Evolutionary conservation across 371 early-diverging fungal genomes (phyloP).

Genomic region (Blyttiomyces sp.): DNA sequence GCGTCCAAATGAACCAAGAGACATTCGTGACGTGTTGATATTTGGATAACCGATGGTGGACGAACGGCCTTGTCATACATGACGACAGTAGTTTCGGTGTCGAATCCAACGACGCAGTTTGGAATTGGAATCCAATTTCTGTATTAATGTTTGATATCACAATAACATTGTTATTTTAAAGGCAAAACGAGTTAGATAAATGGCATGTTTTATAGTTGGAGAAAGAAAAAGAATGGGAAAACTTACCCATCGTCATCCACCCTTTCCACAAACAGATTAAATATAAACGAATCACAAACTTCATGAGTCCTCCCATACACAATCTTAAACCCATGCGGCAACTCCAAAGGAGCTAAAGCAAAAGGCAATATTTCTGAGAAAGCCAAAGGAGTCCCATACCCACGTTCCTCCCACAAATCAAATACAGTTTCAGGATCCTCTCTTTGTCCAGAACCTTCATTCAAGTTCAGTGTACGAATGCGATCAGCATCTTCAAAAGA

Average conservation of each 20-base stretch:
- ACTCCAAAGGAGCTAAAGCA: neutral
- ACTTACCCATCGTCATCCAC: constrained; percentile 3
- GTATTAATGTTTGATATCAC: too few relatives aligned
- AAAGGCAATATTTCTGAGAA: constrained; percentile 2
- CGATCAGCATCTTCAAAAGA: too few relatives aligned
- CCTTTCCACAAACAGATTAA: neutral
- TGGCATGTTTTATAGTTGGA: neutral
- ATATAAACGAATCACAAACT: constrained; percentile 1
- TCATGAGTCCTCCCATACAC: constrained; percentile 2
- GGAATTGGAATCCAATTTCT: constrained; percentile 6
- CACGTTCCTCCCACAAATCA: constrained; percentile 3
- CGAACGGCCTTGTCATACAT: neutral
- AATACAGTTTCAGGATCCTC: too few relatives aligned
- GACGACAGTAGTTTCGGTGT: constrained; percentile 12
- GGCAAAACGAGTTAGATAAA: neutral
- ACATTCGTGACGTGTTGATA: constrained; percentile 1
- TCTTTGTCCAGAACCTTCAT: too few relatives aligned
- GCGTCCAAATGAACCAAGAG: constrained; percentile 12
- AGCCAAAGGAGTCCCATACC: constrained; percentile 1
- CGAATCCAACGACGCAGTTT: constrained; percentile 5
- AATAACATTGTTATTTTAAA: neutral
- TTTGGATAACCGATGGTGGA: constrained; percentile 4
- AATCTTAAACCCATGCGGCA: constrained; percentile 4
- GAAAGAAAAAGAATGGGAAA: neutral
- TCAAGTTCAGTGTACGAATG: too few relatives aligned